Evolutionary conservation across 202 grass and related monocot species (phyloP), one percentile per base, ranked within the genome.

Genomic region (Musa balbisiana): DNA sequence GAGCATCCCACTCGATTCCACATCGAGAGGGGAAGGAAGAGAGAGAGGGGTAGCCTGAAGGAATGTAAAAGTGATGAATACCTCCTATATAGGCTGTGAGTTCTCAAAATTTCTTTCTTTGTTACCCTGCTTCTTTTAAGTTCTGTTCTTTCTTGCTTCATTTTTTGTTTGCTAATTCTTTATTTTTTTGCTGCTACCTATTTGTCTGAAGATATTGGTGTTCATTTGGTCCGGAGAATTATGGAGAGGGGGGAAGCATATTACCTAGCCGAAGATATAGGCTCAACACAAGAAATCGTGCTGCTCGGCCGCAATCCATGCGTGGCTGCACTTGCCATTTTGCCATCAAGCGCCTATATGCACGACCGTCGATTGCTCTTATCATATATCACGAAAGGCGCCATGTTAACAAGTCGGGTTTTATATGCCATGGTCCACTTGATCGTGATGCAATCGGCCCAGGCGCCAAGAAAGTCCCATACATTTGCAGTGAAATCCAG

Each of bases 171-270:
- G 33, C 33, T 43, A 43, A 43, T 43, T 43, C 4, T 83, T 17
- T 33, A 60, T 23, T 78, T 53, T 80, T 14, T 2, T 23, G 64
- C 3, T 43, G n/a, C 49, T 78, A 76, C 73, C 8, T 50, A 10
- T 60, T 22, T 67, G 49, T 43, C 51, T 80, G 53, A 76, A 96
- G 93, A 77, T 96, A 92, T 67, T 96, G 93, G 93, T 96, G 90
- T 64, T 96, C 93, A 16, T 96, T 96, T 80, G 93, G 93, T 52
- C 93, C 93, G 1, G 93, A 96, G 80, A 96, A 96, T 69, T 96
- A 92, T 69, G 89, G 89, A 23, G 90, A 96, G 79, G 92, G 84
- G 67, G 85, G 93, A 20, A 83, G 78, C n/a, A 92, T 92, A 54
- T 85, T 97, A 49, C 90, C 93, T 2, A 96, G 90, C 74, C 85